Evolutionary conservation across 305 asterid species (phyloP).

Genomic region (Fraxinus velutina): DNA sequence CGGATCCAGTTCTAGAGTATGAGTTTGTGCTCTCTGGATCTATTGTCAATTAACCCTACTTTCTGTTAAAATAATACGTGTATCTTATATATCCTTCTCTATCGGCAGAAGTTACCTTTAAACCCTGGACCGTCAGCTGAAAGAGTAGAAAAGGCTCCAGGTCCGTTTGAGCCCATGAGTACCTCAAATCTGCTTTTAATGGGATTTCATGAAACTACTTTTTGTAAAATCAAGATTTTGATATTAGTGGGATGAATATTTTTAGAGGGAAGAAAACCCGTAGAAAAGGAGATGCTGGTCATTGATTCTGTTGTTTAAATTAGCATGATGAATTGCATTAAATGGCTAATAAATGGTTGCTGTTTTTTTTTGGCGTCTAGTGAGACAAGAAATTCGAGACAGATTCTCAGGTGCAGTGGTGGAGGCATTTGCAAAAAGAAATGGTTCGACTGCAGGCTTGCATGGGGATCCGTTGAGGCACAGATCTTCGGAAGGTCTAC

Average conservation of each 20-base stretch:
- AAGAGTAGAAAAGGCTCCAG: conserved; percentile 64
- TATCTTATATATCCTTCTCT: conserved; percentile 14
- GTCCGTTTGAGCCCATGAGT: conserved; percentile 23
- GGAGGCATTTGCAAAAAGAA: conserved; percentile 63
- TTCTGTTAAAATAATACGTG: not conserved
- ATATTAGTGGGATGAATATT: not conserved
- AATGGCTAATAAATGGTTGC: not conserved
- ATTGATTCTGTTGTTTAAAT: not conserved
- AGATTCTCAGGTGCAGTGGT: conserved; percentile 65
- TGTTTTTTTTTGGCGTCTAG: conserved; percentile 26
- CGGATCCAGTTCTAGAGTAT: conserved; percentile 72
- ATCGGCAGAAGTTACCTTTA: conserved; percentile 53
- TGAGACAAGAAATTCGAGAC: conserved; percentile 61
- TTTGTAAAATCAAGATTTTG: not conserved
- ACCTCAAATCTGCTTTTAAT: not conserved
- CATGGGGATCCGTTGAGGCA: conserved; percentile 57
- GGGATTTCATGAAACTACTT: not conserved
- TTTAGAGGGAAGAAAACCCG: not conserved
- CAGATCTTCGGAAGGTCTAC: conserved; percentile 54
- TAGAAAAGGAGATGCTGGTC: not conserved
- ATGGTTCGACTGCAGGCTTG: conserved; percentile 49
- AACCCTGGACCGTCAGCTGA: conserved; percentile 59
- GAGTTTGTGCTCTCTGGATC: conserved; percentile 37
- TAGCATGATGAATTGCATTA: not conserved
- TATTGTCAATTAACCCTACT: not conserved